Base-by-base conservation (phyloP, 2,329 filamentous ascomycete species). In the Neocucurbitaria cava region DNA sequence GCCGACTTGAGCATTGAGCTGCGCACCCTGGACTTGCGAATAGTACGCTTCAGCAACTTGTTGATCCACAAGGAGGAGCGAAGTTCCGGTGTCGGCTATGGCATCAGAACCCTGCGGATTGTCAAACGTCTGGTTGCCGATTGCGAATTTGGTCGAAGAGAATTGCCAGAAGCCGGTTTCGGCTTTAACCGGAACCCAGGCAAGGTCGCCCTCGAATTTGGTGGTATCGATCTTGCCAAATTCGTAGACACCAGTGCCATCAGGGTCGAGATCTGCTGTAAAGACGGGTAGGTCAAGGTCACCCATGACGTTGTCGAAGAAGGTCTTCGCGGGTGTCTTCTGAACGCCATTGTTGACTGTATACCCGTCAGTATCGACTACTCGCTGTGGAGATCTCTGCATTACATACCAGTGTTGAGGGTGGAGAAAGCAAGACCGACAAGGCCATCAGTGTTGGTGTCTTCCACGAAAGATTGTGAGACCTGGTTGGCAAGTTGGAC, bases 111-210 rank as follows among this genome's bases (percentile, higher is more conserved):
- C 78, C 57, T 58, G 69, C 9, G 83, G 83, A 75, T 87, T 85
- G 28, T 80, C 77, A 51, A 85, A 82, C 33, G 80, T 78, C 72
- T 84, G 78, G 56, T 79, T 78, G 23, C 80, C 83, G 50, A 91
- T 79, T 17, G 78, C 77, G 67, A 87, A 90, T 41, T 78, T 77
- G 21, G 79, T 78, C 5, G 84, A 85, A 13, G 79, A 68, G 68
- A 91, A 85, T 68, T 88, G 80, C 89, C 89, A 92, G 79, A 88
- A 91, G 8, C 89, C 89, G 28, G 79, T 76, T 10, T 80, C 81
- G 17, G 79, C 81, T 69, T 90, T 84, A 57, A 91, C 81, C 9
- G 82, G 78, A 18, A 87, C 79, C 70, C 87, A 91, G 20, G 81
- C 75, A 65, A 93, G 82, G 3, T 81, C 65, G 30, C 89, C 89